Conservation (phyloP, 345 rosid genomes). For the Excoecaria agallocha region DNA sequence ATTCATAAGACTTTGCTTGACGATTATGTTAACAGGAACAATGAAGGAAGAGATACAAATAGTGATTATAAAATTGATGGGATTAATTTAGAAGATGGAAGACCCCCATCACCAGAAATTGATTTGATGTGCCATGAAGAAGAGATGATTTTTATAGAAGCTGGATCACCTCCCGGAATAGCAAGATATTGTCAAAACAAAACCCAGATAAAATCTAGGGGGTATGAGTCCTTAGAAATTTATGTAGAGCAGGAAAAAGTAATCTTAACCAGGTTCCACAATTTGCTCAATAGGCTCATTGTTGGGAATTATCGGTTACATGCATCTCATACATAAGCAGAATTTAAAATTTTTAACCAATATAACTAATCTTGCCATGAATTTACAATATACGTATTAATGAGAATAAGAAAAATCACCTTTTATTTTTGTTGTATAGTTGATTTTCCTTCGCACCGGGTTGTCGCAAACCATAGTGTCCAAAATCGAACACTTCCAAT, state of each 20-base stretch:
- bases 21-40: conserved; percentile 19
- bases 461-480: too few species aligned
- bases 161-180: conserved; percentile 14
- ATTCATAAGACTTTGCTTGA: conserved; percentile 25
- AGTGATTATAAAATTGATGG: conserved; percentile 18
- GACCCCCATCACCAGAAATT: conserved; percentile 50
- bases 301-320: too few species aligned
- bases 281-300: conserved; percentile 50
- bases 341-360: too few species aligned
- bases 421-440: too few species aligned
- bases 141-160: conserved; percentile 28
- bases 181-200: background rate
- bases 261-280: conserved; percentile 46
- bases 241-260: conserved; percentile 56
- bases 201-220: conserved; percentile 14
- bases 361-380: too few species aligned
- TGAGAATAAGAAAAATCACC: too few species aligned
- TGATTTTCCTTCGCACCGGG: too few species aligned
- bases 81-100: conserved; percentile 19
- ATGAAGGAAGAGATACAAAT: conserved; percentile 25
- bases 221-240: conserved; percentile 30
- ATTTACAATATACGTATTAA: too few species aligned
- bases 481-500: too few species aligned
- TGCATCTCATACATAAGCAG: too few species aligned
- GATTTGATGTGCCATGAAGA: conserved; percentile 70